Evolutionary conservation across 345 rosid species (phyloP).

Genomic region (Rubroshorea leprosula): DNA sequence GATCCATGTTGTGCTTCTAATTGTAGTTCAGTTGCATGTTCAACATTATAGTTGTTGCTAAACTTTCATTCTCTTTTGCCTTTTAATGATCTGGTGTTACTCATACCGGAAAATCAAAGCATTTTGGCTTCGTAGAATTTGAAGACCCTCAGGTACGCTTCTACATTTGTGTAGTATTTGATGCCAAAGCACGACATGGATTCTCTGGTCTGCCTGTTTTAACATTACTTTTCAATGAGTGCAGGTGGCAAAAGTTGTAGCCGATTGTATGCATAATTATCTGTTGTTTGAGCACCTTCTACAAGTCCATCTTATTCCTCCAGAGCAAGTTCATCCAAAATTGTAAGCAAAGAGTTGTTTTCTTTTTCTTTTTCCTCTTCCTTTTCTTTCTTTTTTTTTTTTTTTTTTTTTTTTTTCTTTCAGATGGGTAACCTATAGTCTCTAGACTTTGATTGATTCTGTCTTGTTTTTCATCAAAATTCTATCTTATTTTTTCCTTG

Average conservation of each 20-base stretch:
- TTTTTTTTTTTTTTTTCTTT: too few species aligned
- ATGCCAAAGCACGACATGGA: not conserved
- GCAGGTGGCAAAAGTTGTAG: conserved; percentile 90
- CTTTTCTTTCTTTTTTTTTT: too few species aligned
- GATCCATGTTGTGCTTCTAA: not conserved
- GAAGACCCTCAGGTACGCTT: conserved; percentile 70
- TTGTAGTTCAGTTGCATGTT: too few species aligned
- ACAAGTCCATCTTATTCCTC: conserved; percentile 65
- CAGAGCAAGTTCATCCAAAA: conserved; percentile 71
- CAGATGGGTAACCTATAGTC: too few species aligned
- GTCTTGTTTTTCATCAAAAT: too few species aligned
- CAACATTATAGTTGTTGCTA: not conserved
- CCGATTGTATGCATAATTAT: conserved; percentile 84
- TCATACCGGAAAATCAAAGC: conserved; percentile 93
- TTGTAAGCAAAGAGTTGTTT: conserved; percentile 40
- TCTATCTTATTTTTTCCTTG: too few species aligned
- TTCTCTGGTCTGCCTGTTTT: not conserved
- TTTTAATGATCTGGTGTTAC: conserved; percentile 13
- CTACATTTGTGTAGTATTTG: not conserved
- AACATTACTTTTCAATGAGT: conserved; percentile 16
- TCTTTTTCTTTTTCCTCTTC: too few species aligned
- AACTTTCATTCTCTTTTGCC: conserved; percentile 2
- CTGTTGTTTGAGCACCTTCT: conserved; percentile 78
- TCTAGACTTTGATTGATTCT: too few species aligned
- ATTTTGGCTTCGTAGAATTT: conserved; percentile 84